Evolutionary conservation across 257 asterid species (phyloP).

Genomic region (Parsonsia alboflavescens): DNA sequence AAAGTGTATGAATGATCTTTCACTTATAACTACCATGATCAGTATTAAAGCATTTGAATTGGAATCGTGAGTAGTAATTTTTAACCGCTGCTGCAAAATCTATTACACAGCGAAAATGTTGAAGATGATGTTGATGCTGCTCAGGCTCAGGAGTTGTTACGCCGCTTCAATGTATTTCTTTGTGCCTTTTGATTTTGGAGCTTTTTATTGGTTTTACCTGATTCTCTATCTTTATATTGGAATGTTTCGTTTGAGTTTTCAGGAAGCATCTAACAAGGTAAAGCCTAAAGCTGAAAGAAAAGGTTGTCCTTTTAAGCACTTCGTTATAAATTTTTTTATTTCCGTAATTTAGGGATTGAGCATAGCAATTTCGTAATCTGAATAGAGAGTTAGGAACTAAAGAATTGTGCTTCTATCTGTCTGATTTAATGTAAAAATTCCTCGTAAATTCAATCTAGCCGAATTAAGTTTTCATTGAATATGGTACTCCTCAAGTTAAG

Average conservation of each 20-base stretch:
- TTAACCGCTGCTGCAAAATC: background rate
- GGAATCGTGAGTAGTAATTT: background rate
- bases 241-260: conserved; percentile 13
- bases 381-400: background rate
- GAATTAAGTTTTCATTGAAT: background rate
- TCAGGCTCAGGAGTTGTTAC: conserved; percentile 57
- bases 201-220: conserved; percentile 6
- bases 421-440: background rate
- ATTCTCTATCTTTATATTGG: conserved; percentile 7
- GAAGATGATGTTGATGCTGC: conserved; percentile 56
- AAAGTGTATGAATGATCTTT: conserved; percentile 56
- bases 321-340: background rate
- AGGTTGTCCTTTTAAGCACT: conserved; percentile 27
- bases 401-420: background rate
- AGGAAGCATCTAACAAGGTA: conserved; percentile 48
- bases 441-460: background rate
- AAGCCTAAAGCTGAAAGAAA: conserved; percentile 62
- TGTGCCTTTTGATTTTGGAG: background rate
- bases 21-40: background rate
- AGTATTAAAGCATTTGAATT: background rate
- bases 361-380: background rate
- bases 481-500: background rate
- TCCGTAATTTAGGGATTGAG: background rate
- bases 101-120: conserved; percentile 48
- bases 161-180: conserved; percentile 57